A percentile compares a stretch with the other conserved stretches of the same genome.
phyloP scores from a whole-genome alignment of 768 basidiomycete genomes.

The Fomitopsis pulvina region DNA sequence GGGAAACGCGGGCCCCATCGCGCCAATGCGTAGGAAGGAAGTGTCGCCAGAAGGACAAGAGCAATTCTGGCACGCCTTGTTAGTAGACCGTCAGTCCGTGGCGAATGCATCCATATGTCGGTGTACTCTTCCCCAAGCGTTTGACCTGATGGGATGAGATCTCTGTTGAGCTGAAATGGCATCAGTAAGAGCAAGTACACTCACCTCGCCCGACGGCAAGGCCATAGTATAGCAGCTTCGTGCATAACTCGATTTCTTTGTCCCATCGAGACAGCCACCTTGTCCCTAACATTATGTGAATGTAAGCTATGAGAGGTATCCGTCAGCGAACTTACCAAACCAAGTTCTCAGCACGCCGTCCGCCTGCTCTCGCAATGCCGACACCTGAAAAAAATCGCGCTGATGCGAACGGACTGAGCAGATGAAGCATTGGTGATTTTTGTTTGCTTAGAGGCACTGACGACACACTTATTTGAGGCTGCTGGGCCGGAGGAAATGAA shows the following conservation, averaged over 20 bases:
- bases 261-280: conserved; percentile 78
- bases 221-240: conserved; percentile 67
- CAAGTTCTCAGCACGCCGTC: conserved; percentile 71
- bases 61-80: conserved; percentile 38
- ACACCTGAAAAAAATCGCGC: conserved; percentile 72
- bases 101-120: conserved; percentile 70
- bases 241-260: conserved; percentile 65
- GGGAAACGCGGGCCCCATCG: conserved; percentile 36
- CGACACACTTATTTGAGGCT: conserved; percentile 82
- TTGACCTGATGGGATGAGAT: conserved; percentile 49
- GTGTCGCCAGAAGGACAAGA: conserved; percentile 57
- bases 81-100: conserved; percentile 35
- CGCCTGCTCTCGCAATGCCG: conserved; percentile 66
- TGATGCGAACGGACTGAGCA: conserved; percentile 75
- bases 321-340: conserved; percentile 47
- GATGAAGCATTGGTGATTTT: conserved; percentile 5
- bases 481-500: conserved; percentile 69
- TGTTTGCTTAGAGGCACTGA: background rate
- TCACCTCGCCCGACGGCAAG: conserved; percentile 71
- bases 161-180: background rate
- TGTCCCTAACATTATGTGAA: conserved; percentile 45
- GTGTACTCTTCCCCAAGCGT: conserved; percentile 92
- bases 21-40: conserved; percentile 58
- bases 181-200: conserved; percentile 6
- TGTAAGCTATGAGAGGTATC: conserved; percentile 3